Base-by-base conservation (phyloP, 805 yeast species). In the Brettanomyces bruxellensis region DNA sequence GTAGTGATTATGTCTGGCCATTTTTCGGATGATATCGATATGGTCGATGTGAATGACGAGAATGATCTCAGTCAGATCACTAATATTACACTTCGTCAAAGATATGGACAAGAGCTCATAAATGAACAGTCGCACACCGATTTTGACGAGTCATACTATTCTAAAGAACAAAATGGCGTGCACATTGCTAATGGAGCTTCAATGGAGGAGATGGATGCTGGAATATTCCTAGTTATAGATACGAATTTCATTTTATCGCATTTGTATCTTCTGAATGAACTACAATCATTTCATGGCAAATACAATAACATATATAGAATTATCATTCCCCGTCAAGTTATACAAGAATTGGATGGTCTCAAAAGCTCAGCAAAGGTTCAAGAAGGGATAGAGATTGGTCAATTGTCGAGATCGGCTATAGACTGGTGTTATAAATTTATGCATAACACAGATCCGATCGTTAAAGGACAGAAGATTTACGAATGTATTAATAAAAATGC, bases 191-290 rank as follows among this genome's bases (percentile, higher is more conserved):
- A 11, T 18, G 11, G 11, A 1, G 11, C 32, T 9, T 28, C 11
- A 28, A 28, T 8, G 7, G 22, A 37, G 11, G 22, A 18, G 34
- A 23, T 9, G 30, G 25, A 24, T 37, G 25, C 7, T 35, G 23
- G 34, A 25, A 42, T 39, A 32, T 49, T 45, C 22, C 65, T 88
- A 49, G 81, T 89, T 0, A 68, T 87, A 0, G 97, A 90, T 59
- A 90, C 97, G 2, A 90, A 90, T 58, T 86, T 90, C 58, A 68
- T 86, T 12, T 63, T 90, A 3, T 76, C 88, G 1, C 89, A 88
- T 58, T 61, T 87, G 40, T 61, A 67, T 18, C 62, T 86, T 1
- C 52, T 89, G 7, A 79, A 83, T 41, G 72, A 71, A 0, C 57
- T 90, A 25, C 60, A 72, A 3, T 55, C 55, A 2, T 46, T 75